Evolutionary conservation across 495 filamentous ascomycete genomes (phyloP), one percentile per base, ranked within the genome.

Genomic region (Thozetella sp.): DNA sequence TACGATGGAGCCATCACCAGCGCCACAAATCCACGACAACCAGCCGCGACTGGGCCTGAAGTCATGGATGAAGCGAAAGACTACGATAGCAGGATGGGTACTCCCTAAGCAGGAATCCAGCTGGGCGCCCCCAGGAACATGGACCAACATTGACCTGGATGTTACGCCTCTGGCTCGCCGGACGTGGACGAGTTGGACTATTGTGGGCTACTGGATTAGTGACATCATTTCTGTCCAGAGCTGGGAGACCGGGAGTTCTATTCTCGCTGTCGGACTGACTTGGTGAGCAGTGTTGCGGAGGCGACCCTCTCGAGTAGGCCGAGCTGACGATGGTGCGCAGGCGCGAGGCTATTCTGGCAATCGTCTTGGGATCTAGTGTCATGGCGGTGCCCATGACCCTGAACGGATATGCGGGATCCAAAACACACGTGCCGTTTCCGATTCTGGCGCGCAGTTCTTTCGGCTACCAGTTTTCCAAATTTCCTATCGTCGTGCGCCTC

Each of bases 251-350:
- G 66, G 70, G 6, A 61, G 63, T 19, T 63, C 67, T 20, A 76
- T 80, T 51, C 69, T 82, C 46, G 72, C 77, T 17, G 66, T 78
- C 15, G 79, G 79, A 11, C 60, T 82, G 51, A 77, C 77, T 22
- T 82, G 73, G 74, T 66, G 15, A 37, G 30, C 30, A 24, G 50
- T 57, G 43, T 24, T 24, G 54, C 26, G 11, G 25, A 25, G 19
- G 17, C 22, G 27, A 15, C 17, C 22, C 2, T 22, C 15, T 48
- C 23, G 26, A 15, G 20, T 22, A 11, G 15, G n/a, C 13, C 22
- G 58, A 58, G 19, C 25, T n/a, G 12, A 22, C 26, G 30, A 12
- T 34, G 9, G 1, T 45, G 15, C 15, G n/a, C 30, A 56, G 54
- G 57, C 67, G 71, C 22, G 74, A 78, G 59, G 68, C 71, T 3